A percentile compares a stretch with the other conserved stretches of the same genome.
phyloP scores from a whole-genome alignment of 345 rosid species.

The Cochlearia excelsa region DNA sequence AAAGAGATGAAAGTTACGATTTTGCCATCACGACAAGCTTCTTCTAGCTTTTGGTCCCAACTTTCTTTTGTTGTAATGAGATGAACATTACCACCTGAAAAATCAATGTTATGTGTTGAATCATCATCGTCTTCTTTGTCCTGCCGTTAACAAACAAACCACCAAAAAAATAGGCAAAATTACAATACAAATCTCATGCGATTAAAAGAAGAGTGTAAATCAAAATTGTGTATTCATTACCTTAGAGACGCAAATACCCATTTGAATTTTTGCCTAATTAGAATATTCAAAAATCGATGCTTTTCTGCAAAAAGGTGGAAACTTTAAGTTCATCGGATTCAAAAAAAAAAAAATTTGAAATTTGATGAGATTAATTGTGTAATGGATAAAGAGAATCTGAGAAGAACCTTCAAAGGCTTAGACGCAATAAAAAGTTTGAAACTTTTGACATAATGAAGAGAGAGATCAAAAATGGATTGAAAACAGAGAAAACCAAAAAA shows the following conservation, averaged over 20 bases:
- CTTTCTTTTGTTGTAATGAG: constrained; percentile 54
- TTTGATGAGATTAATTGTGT: too few species aligned
- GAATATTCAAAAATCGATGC: too few species aligned
- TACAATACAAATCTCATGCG: too few species aligned
- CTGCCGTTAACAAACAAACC: constrained; percentile 24
- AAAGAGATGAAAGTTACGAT: constrained; percentile 40
- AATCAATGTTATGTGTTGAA: constrained; percentile 43
- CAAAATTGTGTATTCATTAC: constrained; percentile 3
- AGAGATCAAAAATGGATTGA: not conserved
- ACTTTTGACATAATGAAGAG: not conserved
- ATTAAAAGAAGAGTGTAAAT: not conserved
- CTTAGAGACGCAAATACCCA: constrained; percentile 54
- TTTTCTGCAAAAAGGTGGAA: not conserved
- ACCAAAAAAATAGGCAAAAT: too few species aligned
- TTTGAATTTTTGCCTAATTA: constrained; percentile 29
- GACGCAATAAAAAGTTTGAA: not conserved
- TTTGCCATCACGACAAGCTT: constrained; percentile 64
- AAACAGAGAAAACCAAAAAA: not conserved
- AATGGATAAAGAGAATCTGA: not conserved
- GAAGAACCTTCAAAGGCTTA: constrained; percentile 13
- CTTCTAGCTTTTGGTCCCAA: constrained; percentile 71
- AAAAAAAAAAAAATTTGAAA: too few species aligned
- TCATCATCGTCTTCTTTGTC: constrained; percentile 34
- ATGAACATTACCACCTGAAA: constrained; percentile 59
- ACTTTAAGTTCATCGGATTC: not conserved